Conservation (phyloP, 2,329 filamentous ascomycete genomes). For the Acrodontium crateriforme region DNA sequence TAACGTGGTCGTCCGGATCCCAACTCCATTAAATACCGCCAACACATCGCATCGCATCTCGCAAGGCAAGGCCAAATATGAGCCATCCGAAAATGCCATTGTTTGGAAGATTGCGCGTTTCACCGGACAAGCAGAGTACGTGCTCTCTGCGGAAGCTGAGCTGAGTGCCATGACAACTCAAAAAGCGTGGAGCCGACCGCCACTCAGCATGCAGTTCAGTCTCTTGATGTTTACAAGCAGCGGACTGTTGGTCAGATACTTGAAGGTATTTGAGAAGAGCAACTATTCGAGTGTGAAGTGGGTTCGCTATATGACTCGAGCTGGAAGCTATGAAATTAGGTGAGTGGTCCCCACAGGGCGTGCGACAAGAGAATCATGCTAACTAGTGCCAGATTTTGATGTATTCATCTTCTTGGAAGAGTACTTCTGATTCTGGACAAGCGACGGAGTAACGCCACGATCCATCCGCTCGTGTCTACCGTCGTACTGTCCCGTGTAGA, state of each 20-base stretch:
- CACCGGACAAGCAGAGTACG: constrained; percentile 92
- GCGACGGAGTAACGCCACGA: too few relatives aligned
- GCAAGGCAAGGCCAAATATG: constrained; percentile 96
- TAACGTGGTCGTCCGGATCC: constrained; percentile 87
- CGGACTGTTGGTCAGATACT: constrained; percentile 77
- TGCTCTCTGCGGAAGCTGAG: constrained; percentile 83
- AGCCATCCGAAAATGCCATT: constrained; percentile 94
- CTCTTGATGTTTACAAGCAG: constrained; percentile 97
- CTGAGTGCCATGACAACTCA: constrained; percentile 96
- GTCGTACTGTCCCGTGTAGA: too few relatives aligned
- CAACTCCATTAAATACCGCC: constrained; percentile 91
- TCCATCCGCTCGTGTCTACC: too few relatives aligned
- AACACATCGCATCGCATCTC: constrained; percentile 84
- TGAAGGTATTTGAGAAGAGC: constrained; percentile 98
- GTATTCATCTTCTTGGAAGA: too few relatives aligned
- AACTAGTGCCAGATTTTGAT: too few relatives aligned
- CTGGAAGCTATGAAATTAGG: constrained; percentile 85
- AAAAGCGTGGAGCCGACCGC: constrained; percentile 90
- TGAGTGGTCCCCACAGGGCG: too few relatives aligned
- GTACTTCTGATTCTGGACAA: too few relatives aligned
- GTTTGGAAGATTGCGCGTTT: constrained; percentile 99
- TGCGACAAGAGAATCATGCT: too few relatives aligned
- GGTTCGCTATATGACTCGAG: constrained; percentile 97
- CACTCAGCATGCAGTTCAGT: constrained; percentile 81
- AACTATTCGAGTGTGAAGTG: constrained; percentile 99